Evolutionary conservation across 2,329 filamentous ascomycete species (phyloP).

Genomic region (Amesomyces nigricolor): DNA sequence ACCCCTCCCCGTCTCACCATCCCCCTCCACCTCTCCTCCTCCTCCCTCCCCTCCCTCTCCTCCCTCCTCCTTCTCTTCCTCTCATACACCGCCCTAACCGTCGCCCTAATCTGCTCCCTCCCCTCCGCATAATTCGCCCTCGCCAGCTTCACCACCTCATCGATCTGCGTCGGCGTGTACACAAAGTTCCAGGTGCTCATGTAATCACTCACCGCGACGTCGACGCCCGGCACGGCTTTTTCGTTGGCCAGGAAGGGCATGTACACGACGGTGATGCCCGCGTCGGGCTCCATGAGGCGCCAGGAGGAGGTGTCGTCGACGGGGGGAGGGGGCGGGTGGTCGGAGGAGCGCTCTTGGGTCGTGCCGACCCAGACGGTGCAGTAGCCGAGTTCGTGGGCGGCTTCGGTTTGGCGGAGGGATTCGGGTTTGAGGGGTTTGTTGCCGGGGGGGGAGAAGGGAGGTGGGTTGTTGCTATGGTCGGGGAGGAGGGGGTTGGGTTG

Average conservation of each 20-base stretch:
- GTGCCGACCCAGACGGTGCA: conserved; percentile 95
- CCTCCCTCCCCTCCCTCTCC: conserved; percentile 36
- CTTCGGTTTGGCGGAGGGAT: conserved; percentile 34
- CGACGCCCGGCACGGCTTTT: conserved; percentile 65
- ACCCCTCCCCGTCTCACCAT: conserved; percentile 46
- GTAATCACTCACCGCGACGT: conserved; percentile 77
- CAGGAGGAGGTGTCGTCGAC: conserved; percentile 61
- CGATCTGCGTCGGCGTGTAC: conserved; percentile 85
- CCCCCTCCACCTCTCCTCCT: conserved; percentile 39
- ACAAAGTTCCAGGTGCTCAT: conserved; percentile 98
- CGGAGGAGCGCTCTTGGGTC: conserved; percentile 63
- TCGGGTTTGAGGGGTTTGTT: conserved; percentile 17
- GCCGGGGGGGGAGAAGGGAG: background rate
- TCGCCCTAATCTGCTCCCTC: conserved; percentile 67
- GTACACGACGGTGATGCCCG: conserved; percentile 85
- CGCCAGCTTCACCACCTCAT: conserved; percentile 75
- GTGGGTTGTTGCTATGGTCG: background rate
- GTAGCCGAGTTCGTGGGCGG: conserved; percentile 66
- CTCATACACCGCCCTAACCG: conserved; percentile 86
- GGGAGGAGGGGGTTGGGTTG: conserved; percentile 21
- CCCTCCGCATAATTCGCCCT: conserved; percentile 83
- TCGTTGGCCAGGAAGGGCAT: conserved; percentile 83
- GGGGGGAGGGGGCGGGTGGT: conserved; percentile 46
- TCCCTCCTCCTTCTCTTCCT: conserved; percentile 70
- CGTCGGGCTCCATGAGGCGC: conserved; percentile 66